phyloP scores from a whole-genome alignment of 345 rosid genomes.

The Populus simonii region DNA sequence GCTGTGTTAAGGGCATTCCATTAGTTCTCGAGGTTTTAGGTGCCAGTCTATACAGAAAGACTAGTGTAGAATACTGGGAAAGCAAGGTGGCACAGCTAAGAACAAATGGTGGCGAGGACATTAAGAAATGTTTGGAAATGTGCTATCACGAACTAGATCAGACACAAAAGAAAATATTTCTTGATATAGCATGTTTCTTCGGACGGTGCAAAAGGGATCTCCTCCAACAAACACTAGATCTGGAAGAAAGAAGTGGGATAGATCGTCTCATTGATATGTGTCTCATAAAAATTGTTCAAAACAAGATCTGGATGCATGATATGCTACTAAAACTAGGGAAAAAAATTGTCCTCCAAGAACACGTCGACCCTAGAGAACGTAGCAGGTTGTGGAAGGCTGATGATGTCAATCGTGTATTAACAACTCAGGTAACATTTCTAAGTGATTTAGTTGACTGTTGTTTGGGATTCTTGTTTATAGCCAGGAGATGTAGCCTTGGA shows the following conservation, averaged over 20 bases:
- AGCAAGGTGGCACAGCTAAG: background rate
- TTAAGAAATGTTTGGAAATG: background rate
- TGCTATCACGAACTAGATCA: constrained; percentile 1
- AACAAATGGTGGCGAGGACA: background rate
- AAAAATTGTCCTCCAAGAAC: background rate
- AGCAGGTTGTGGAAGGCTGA: background rate
- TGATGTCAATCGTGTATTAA: too few species aligned
- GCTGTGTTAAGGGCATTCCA: background rate
- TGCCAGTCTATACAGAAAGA: background rate
- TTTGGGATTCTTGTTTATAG: too few species aligned
- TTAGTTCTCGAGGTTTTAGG: constrained; percentile 5
- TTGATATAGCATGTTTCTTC: constrained; percentile 18
- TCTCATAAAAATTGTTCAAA: background rate
- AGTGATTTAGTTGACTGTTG: too few species aligned
- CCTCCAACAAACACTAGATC: background rate
- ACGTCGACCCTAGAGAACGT: background rate
- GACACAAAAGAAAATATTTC: background rate
- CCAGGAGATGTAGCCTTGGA: too few species aligned
- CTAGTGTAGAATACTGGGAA: background rate
- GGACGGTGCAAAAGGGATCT: background rate
- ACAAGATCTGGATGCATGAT: background rate
- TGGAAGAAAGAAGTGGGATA: background rate
- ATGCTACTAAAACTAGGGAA: background rate
- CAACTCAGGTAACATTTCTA: too few species aligned
- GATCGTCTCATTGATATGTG: constrained; percentile 2